Conservation (phyloP, 345 rosid genomes). For the Murraya paniculata region DNA sequence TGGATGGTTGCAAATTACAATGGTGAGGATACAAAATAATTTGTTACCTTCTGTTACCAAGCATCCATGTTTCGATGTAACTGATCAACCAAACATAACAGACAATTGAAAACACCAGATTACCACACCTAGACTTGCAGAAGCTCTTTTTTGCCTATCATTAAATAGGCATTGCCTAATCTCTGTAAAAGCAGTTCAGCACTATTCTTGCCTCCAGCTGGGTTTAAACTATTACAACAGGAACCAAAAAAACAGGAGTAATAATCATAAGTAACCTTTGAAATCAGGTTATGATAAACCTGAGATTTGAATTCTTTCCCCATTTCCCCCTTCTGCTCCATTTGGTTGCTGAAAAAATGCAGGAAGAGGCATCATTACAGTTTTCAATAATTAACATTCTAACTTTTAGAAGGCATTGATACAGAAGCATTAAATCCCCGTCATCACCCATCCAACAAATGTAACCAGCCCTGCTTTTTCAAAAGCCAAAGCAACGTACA, state of each 20-base stretch:
- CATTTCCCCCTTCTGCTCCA: slow-evolving; percentile 40
- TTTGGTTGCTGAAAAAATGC: slow-evolving; percentile 45
- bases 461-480: slow-evolving; percentile 4
- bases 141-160: not conserved
- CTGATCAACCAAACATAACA: not conserved
- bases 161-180: not conserved
- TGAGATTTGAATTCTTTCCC: slow-evolving; percentile 38
- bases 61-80: not conserved
- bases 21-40: not conserved
- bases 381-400: slow-evolving; percentile 4
- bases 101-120: not conserved
- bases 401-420: not conserved
- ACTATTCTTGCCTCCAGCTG: slow-evolving; percentile 1
- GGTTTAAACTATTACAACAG: not conserved
- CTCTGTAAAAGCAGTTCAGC: not conserved
- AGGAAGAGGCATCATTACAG: slow-evolving; percentile 27
- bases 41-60: not conserved
- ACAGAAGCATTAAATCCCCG: slow-evolving; percentile 10
- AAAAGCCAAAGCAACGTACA: not conserved
- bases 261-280: slow-evolving; percentile 27
- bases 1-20: not conserved
- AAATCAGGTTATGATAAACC: slow-evolving; percentile 40
- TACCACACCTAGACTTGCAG: not conserved
- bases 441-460: slow-evolving; percentile 1
- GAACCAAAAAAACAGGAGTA: not conserved